Conservation (phyloP, 495 filamentous ascomycete species). For the Penicillium odoratum region DNA sequence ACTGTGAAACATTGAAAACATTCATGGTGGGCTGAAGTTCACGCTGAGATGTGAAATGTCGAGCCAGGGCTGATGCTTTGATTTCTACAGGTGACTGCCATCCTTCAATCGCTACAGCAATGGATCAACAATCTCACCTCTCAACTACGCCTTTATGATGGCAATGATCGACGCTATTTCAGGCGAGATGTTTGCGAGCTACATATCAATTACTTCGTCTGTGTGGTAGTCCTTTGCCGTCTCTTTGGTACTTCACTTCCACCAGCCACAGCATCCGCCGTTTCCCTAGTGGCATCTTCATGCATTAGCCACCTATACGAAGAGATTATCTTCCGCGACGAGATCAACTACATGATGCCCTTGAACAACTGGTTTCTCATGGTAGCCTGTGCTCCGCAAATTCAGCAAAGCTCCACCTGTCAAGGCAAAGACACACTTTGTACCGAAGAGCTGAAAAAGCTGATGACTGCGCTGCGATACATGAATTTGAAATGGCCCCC, state of each 20-base stretch:
- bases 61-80: background rate
- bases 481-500: background rate
- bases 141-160: background rate
- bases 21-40: background rate
- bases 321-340: slow-evolving; percentile 6
- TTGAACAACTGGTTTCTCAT: slow-evolving; percentile 16
- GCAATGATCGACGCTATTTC: background rate
- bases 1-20: background rate
- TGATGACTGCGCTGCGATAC: background rate
- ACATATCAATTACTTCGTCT: background rate
- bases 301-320: background rate
- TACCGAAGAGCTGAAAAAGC: background rate
- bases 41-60: too few relatives aligned
- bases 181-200: background rate
- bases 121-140: background rate
- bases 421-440: slow-evolving; percentile 3
- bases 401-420: slow-evolving; percentile 8
- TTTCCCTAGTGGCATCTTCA: background rate
- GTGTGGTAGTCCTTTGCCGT: background rate
- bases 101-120: background rate
- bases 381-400: slow-evolving; percentile 14
- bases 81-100: background rate
- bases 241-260: background rate
- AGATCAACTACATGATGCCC: slow-evolving; percentile 14
- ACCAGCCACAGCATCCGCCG: background rate